Conservation (phyloP, 2,329 filamentous ascomycete genomes). For the Xylariaceae sp. region DNA sequence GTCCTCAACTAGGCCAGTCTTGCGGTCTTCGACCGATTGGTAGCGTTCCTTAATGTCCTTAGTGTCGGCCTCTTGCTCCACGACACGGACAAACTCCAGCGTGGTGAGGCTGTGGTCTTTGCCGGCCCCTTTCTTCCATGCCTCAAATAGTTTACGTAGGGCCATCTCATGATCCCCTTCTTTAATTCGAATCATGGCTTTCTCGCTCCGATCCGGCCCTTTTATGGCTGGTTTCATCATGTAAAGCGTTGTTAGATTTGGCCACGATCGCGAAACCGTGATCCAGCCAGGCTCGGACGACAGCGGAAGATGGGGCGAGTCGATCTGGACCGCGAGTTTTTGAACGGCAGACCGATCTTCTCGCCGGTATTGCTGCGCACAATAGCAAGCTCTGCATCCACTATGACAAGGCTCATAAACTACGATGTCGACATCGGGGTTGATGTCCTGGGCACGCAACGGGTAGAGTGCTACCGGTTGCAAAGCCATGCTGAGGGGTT, state of each 20-base stretch:
- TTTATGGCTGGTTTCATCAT: conserved; percentile 28
- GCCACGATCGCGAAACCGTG: conserved; percentile 29
- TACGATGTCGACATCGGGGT: conserved; percentile 28
- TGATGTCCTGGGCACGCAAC: conserved; percentile 22
- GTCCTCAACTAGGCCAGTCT: conserved; percentile 28
- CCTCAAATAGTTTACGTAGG: conserved; percentile 26
- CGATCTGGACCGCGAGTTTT: conserved; percentile 30
- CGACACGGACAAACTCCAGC: conserved; percentile 30
- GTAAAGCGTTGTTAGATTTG: conserved; percentile 31
- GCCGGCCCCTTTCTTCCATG: conserved; percentile 32
- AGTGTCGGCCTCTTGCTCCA: conserved; percentile 21
- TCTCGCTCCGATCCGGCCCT: conserved; percentile 24
- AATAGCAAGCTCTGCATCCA: conserved; percentile 30
- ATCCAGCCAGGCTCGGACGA: conserved; percentile 28
- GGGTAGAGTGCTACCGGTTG: not conserved
- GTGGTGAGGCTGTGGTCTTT: conserved; percentile 17
- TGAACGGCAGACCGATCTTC: conserved; percentile 27
- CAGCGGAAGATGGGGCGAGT: conserved; percentile 22
- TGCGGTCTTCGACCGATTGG: conserved; percentile 21
- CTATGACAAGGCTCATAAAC: conserved; percentile 32
- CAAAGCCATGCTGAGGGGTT: not conserved
- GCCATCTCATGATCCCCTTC: conserved; percentile 20
- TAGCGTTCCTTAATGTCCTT: conserved; percentile 22
- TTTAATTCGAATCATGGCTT: conserved; percentile 30
- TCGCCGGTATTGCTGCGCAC: conserved; percentile 29